Evolutionary conservation across 441 rosid species (phyloP), one percentile per base, ranked within the genome.

Genomic region (Pelargonium cotyledonis): DNA sequence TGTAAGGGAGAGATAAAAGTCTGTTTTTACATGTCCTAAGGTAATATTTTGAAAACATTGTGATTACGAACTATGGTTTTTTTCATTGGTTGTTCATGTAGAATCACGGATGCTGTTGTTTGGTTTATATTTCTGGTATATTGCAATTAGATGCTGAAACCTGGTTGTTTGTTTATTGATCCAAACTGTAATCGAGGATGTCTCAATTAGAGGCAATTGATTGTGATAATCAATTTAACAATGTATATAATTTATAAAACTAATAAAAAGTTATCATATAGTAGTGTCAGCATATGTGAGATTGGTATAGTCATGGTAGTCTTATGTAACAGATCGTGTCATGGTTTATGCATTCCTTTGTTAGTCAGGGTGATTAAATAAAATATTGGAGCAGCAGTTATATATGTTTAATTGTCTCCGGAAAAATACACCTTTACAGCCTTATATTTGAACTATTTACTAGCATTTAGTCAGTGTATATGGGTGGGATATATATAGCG

Each of bases 171-270:
- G 29, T 57, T 18, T 57, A 16, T 57, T 57, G 26, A 18, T 26
- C 62, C 62, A 57, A 57, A 57, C 62, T 55, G 14, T 9, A 55
- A 18, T 18, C 62, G 18, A 57, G 62, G 62, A 57, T 21, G 62
- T 57, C 19, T 57, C 16, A 18, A 57, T 57, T 57, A 18, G 62
- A 57, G 19, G 62, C 61, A 55, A 12, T 15, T 55, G 23, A 57
- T 57, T 16, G 29, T 10, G n/a, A 16, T 11, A 57, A 57, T 6
- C 3, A 47, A 47, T 47, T 10, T 12, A 14, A 47, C 62, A 57
- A 18, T 57, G 3, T 9, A 51, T 14, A 4, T 51, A 0, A 51
- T 51, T n/a, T 51, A 51, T 18, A 51, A 8, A 51, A n/a, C 5
- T 15, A 51, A 51, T 51, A 51, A 51, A 51, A n/a, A 18, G 8